These are phyloP conservation scores for Saksenaea oblongispora DNA, from an alignment of 371 early-diverging fungal species.

Conservation along the genomic window DNA sequence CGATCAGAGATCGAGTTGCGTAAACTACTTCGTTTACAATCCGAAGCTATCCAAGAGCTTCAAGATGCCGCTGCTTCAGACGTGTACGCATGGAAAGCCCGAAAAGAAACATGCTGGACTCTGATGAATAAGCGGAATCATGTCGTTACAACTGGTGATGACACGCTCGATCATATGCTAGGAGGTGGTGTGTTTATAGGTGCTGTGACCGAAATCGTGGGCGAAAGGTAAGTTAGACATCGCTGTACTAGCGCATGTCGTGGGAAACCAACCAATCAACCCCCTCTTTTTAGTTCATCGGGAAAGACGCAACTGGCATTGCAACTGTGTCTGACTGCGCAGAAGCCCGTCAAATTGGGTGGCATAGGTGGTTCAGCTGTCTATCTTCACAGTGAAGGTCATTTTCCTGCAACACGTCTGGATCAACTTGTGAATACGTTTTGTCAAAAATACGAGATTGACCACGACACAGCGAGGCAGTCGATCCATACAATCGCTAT, in stretches of 20 bases:
- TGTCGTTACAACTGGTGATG: conserved; percentile 54
- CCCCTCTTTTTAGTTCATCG: conserved; percentile 42
- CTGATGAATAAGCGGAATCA: background rate
- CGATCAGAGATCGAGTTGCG: conserved; percentile 13
- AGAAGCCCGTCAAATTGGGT: conserved; percentile 54
- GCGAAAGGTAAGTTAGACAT: conserved; percentile 44
- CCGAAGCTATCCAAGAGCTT: conserved; percentile 13
- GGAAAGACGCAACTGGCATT: conserved; percentile 82
- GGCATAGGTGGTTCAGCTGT: conserved; percentile 60
- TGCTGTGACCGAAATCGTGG: conserved; percentile 59
- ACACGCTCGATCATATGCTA: conserved; percentile 50
- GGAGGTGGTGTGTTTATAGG: conserved; percentile 59
- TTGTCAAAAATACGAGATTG: conserved; percentile 4
- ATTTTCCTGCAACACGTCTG: conserved; percentile 56
- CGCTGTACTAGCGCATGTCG: background rate
- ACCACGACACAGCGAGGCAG: conserved; percentile 20
- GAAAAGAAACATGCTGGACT: conserved; percentile 1
- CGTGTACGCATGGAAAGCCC: conserved; percentile 19
- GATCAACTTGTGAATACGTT: conserved; percentile 44
- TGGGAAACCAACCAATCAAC: background rate
- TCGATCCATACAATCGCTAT: conserved; percentile 65
- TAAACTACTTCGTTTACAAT: conserved; percentile 4
- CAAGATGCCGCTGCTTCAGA: conserved; percentile 16
- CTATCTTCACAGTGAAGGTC: conserved; percentile 67
- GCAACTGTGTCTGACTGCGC: conserved; percentile 68